Evolutionary conservation across 805 yeast genomes (phyloP).

Genomic region (Nakazawaea populi): DNA sequence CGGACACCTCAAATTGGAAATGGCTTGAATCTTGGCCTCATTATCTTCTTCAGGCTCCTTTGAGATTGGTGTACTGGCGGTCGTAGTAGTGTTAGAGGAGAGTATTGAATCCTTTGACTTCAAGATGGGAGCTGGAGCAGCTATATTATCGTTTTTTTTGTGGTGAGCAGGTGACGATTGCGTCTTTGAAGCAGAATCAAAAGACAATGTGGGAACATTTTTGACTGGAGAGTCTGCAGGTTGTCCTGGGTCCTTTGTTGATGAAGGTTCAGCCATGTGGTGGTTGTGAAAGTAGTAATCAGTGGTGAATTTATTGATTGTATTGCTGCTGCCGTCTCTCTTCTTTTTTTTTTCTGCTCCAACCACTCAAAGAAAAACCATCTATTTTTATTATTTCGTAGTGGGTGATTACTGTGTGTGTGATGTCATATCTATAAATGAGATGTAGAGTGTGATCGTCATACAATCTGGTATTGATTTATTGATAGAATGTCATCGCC

Average conservation of each 20-base stretch:
- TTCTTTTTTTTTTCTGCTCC: no score
- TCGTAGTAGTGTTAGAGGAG: background rate
- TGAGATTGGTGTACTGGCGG: background rate
- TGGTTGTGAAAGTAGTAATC: background rate
- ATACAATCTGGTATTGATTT: no score
- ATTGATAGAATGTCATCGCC: no score
- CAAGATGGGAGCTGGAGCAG: slow-evolving; percentile 1
- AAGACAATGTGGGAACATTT: slow-evolving; percentile 4
- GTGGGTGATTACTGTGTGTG: no score
- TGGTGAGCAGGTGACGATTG: slow-evolving; percentile 1
- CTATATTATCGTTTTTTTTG: background rate
- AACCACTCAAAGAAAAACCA: no score
- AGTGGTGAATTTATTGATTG: no score
- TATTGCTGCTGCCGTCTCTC: no score
- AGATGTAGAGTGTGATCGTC: no score
- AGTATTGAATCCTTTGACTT: background rate
- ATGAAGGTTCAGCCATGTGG: background rate
- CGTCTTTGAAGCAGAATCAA: slow-evolving; percentile 7
- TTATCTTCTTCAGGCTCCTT: slow-evolving; percentile 2
- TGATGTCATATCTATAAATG: no score
- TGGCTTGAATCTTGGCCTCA: slow-evolving; percentile 45
- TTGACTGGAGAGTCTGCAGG: background rate
- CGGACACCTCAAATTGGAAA: slow-evolving; percentile 57
- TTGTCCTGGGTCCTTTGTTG: background rate
- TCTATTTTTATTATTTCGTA: no score